Percentiles rank a stretch among this genome's conserved stretches.
phyloP scores from a whole-genome alignment of 192 early-diverging fungal species.

The Linnemannia zychae region DNA sequence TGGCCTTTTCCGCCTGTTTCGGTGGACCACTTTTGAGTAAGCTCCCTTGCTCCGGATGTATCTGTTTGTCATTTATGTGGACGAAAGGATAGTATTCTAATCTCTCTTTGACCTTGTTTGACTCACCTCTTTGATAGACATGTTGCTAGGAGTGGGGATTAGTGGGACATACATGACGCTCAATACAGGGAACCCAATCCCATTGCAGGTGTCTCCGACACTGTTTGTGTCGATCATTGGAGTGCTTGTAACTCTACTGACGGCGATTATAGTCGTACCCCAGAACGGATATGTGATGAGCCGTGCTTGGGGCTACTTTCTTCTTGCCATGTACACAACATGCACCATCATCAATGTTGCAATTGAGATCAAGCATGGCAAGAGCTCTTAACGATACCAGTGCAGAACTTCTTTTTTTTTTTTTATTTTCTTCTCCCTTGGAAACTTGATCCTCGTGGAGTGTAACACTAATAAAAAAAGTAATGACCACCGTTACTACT shows the following conservation, averaged over 20 bases:
- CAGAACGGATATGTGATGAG: conserved; percentile 74
- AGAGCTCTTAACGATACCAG: neutral
- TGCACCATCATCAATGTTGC: conserved; percentile 74
- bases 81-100: neutral
- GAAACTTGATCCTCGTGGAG: too few relatives aligned
- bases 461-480: neutral
- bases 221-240: conserved; percentile 79
- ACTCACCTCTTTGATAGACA: conserved; percentile 59
- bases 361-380: conserved; percentile 58
- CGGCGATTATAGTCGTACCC: conserved; percentile 73
- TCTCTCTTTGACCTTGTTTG: neutral
- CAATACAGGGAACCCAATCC: conserved; percentile 62
- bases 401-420: neutral
- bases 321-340: conserved; percentile 69
- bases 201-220: conserved; percentile 73
- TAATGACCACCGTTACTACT: too few relatives aligned
- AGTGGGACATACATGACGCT: conserved; percentile 74
- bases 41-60: conserved; percentile 4
- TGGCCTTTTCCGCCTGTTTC: conserved; percentile 97
- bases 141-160: conserved; percentile 88
- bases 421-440: too few relatives aligned
- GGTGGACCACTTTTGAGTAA: conserved; percentile 92
- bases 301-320: conserved; percentile 66
- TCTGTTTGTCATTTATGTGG: neutral
- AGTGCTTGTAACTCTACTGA: conserved; percentile 70